Conservation (phyloP, 345 rosid genomes). For the Moricandia moricandioides region DNA sequence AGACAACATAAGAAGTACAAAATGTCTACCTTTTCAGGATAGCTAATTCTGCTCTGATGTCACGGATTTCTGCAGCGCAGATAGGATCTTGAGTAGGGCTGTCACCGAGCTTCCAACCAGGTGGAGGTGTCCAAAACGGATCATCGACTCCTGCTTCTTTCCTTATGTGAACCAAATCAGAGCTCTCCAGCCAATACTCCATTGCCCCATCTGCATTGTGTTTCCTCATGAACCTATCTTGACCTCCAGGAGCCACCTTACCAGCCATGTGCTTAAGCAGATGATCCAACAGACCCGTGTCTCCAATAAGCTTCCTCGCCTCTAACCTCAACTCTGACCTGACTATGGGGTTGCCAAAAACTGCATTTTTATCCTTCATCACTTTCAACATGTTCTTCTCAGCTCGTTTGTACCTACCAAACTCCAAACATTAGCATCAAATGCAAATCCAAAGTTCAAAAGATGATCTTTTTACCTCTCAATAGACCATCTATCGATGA, state of each 20-base stretch:
- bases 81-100: constrained; percentile 77
- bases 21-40: constrained; percentile 48
- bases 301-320: constrained; percentile 90
- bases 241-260: constrained; percentile 86
- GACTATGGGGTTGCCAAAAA: constrained; percentile 60
- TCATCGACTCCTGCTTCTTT: constrained; percentile 82
- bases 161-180: constrained; percentile 66
- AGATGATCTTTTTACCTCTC: constrained; percentile 51
- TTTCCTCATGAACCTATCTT: constrained; percentile 77
- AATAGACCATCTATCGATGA: constrained; percentile 69
- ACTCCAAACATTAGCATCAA: background rate
- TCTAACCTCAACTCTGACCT: constrained; percentile 73
- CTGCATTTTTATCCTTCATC: constrained; percentile 75
- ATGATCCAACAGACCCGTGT: constrained; percentile 93
- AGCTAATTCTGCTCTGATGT: constrained; percentile 34
- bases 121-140: constrained; percentile 94
- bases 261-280: constrained; percentile 96
- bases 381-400: constrained; percentile 84
- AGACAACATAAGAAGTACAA: constrained; percentile 2
- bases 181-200: constrained; percentile 94
- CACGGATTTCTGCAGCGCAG: constrained; percentile 63
- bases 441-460: background rate
- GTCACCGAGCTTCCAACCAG: constrained; percentile 93
- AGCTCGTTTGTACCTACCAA: constrained; percentile 73
- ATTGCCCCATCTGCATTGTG: constrained; percentile 94